These are phyloP conservation scores for Avena eriantha DNA, from an alignment of 176 grass and related monocot genomes.

Conservation along the genomic window DNA sequence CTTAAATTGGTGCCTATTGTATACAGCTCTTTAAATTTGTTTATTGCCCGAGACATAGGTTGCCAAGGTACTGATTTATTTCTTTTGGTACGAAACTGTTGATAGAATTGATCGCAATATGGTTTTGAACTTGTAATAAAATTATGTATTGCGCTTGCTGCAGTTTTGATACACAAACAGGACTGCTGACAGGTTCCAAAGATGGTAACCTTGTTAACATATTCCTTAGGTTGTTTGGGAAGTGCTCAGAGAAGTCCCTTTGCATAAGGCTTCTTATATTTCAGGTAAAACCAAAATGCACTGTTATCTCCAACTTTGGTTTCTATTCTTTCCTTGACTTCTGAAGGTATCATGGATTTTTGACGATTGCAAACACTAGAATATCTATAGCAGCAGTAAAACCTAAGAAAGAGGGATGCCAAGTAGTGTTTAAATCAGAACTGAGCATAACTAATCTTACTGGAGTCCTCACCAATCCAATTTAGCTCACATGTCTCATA, in stretches of 20 bases:
- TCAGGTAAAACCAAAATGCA: constrained; percentile 58
- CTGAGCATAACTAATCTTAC: background rate
- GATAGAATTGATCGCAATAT: background rate
- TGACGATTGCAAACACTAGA: constrained; percentile 25
- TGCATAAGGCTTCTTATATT: constrained; percentile 94
- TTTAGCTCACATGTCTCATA: constrained; percentile 7
- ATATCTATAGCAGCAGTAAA: constrained; percentile 11
- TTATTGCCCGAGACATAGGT: constrained; percentile 93
- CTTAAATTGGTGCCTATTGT: constrained; percentile 32
- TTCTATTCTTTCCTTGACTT: background rate
- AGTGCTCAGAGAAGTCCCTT: constrained; percentile 82
- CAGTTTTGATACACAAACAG: constrained; percentile 87
- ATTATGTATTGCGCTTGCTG: constrained; percentile 22
- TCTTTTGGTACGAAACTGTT: constrained; percentile 3
- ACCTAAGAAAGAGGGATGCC: background rate
- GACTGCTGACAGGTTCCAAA: constrained; percentile 82
- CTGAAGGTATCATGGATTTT: background rate
- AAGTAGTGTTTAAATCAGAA: background rate
- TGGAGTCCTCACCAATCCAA: background rate
- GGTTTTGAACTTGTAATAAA: constrained; percentile 14
- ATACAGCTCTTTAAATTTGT: constrained; percentile 91
- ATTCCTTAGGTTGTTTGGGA: constrained; percentile 95
- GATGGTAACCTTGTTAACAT: constrained; percentile 92
- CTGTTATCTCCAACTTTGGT: constrained; percentile 12
- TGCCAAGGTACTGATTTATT: constrained; percentile 74